These are phyloP conservation scores for Colletotrichum liriopes DNA, from an alignment of 2,329 filamentous ascomycete genomes.

Conservation along the genomic window DNA sequence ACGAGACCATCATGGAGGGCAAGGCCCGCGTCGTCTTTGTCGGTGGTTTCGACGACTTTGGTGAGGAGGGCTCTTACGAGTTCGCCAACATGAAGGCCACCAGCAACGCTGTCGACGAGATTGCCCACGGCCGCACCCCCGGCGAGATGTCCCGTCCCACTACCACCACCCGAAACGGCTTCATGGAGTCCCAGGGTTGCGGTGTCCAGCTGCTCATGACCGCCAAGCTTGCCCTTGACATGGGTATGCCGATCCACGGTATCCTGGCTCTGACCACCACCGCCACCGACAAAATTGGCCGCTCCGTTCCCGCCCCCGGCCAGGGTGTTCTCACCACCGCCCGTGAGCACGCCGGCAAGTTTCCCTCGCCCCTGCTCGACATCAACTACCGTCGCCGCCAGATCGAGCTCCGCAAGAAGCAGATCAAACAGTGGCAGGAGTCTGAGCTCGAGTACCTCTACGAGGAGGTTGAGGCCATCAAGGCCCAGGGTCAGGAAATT, in stretches of 20 bases:
- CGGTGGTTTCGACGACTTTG: constrained; percentile 99
- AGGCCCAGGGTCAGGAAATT: constrained; percentile 81
- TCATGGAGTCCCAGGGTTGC: constrained; percentile 99
- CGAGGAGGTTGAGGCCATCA: constrained; percentile 93
- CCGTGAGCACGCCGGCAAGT: constrained; percentile 90
- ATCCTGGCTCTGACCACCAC: constrained; percentile 94
- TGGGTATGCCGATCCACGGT: constrained; percentile 98
- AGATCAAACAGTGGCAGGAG: constrained; percentile 97
- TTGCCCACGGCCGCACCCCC: constrained; percentile 94
- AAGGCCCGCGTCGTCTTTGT: constrained; percentile 98
- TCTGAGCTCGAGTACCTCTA: constrained; percentile 93
- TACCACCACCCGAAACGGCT: constrained; percentile 95
- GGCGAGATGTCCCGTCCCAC: constrained; percentile 98
- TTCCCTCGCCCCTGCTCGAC: constrained; percentile 94
- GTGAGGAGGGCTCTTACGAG: constrained; percentile 98
- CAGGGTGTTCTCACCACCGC: constrained; percentile 97
- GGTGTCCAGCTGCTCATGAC: constrained; percentile 99
- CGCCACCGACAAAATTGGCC: constrained; percentile 98
- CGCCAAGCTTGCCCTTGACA: constrained; percentile 93
- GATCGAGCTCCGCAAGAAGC: constrained; percentile 92
- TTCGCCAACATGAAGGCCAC: constrained; percentile 99
- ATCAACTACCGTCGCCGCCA: constrained; percentile 98
- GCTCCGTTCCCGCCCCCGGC: constrained; percentile 95
- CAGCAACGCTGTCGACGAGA: constrained; percentile 97
- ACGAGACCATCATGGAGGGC: constrained; percentile 98